Evolutionary conservation across 1,284 basidiomycete genomes (phyloP), one percentile per base, ranked within the genome.

Genomic region (Trichosporon ovoides): DNA sequence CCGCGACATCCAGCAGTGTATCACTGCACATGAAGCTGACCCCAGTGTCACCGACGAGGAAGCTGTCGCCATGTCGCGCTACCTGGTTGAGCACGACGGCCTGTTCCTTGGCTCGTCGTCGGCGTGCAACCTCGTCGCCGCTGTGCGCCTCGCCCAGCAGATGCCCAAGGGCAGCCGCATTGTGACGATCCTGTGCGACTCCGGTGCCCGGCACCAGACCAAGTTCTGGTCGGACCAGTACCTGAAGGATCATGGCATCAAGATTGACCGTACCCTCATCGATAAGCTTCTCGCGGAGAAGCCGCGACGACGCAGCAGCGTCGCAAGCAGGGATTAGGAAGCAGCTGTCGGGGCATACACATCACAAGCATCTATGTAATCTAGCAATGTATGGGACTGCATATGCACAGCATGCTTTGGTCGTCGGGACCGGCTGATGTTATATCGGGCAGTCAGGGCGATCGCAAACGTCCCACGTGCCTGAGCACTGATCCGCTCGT

Each of bases 41-140:
- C 31, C 7, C 66, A 93, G 91, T 56, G 84, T 95, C 70, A 86
- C 88, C 1, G 93, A 96, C 66, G 85, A 82, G 2, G 93, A 96
- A 77, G 92, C 92, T 0, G 89, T 95, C 33, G 84, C 87, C 16
- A 95, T 96, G 91, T 88, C 91, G 0, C 85, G 92, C 11, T 90
- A 91, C 72, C 82, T 96, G 14, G 89, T 94, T 3, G 79, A 85
- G 51, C 80, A 91, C 58, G 96, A 99, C 66, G 96, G 95, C 0
- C 80, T 99, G 11, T 98, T 97, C 78, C 81, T 99, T 20, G 96
- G 96, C 5, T 97, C 92, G 0, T 96, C 91, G 57, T 94, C 91
- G 65, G 95, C 96, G 0, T 96, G 94, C 71, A 98, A 98, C 72
- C 82, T 98, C 34, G 85, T 97, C 14, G 90, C 94, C 0, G 91